phyloP scores from a whole-genome alignment of 306 rosid species.

The Chamaecrista fasciculata region DNA sequence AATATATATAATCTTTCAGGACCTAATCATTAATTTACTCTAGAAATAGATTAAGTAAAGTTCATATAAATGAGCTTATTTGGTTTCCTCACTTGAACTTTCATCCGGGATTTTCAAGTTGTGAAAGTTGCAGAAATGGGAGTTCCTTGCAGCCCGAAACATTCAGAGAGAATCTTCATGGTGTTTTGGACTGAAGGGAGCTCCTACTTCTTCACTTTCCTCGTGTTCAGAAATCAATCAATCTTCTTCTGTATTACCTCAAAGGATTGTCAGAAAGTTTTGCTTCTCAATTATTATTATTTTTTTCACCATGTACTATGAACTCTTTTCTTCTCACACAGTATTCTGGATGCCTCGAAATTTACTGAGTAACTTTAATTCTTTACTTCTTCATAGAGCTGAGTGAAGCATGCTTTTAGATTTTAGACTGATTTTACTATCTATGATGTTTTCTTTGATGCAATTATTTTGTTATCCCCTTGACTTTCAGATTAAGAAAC shows the following conservation, averaged over 20 bases:
- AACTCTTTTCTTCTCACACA: too few species aligned
- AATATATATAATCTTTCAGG: too few species aligned
- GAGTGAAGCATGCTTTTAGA: background rate
- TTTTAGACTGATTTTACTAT: background rate
- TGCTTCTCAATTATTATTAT: too few species aligned
- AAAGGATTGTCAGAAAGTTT: too few species aligned
- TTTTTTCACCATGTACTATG: too few species aligned
- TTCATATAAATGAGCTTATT: slow-evolving; percentile 26
- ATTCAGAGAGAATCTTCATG: background rate
- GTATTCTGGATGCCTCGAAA: too few species aligned
- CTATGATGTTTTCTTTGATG: background rate
- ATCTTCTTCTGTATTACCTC: slow-evolving; percentile 17
- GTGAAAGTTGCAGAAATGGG: slow-evolving; percentile 62
- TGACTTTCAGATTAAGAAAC: background rate
- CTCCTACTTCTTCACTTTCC: slow-evolving; percentile 72
- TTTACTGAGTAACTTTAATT: too few species aligned
- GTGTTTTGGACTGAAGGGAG: slow-evolving; percentile 84
- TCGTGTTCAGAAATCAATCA: background rate
- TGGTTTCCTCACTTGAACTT: background rate
- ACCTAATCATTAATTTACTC: too few species aligned
- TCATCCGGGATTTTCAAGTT: slow-evolving; percentile 19
- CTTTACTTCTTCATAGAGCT: background rate
- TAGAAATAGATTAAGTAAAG: too few species aligned
- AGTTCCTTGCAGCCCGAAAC: slow-evolving; percentile 69
- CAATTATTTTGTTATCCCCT: background rate